Conservation (phyloP, 805 yeast genomes). For the Lachancea waltii region DNA sequence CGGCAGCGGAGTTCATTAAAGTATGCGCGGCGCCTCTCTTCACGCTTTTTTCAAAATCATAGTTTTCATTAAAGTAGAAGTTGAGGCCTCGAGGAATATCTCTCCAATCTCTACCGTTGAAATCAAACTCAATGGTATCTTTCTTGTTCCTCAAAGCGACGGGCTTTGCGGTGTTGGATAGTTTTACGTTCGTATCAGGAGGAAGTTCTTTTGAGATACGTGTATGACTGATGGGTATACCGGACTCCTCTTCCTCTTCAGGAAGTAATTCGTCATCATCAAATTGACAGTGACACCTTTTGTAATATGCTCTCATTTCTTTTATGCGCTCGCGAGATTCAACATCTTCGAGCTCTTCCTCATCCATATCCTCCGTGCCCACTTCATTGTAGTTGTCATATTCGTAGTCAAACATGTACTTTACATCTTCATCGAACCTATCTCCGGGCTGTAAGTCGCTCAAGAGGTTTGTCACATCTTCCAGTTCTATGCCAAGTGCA, state of each 20-base stretch:
- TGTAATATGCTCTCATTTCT: slow-evolving; percentile 20
- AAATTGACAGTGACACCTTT: slow-evolving; percentile 36
- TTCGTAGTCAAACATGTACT: slow-evolving; percentile 55
- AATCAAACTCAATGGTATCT: slow-evolving; percentile 44
- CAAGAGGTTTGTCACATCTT: slow-evolving; percentile 48
- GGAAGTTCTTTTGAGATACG: slow-evolving; percentile 14
- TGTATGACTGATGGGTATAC: slow-evolving; percentile 14
- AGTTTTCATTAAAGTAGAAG: slow-evolving; percentile 28
- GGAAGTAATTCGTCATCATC: slow-evolving; percentile 30
- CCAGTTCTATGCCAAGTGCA: slow-evolving; percentile 41
- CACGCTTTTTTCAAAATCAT: slow-evolving; percentile 17
- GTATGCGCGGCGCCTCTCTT: slow-evolving; percentile 10
- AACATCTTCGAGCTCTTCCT: slow-evolving; percentile 19
- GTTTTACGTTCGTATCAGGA: neutral
- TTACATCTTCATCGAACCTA: slow-evolving; percentile 60
- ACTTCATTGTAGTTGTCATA: slow-evolving; percentile 38
- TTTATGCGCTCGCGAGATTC: slow-evolving; percentile 15
- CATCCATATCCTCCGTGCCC: slow-evolving; percentile 22
- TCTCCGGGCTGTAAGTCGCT: slow-evolving; percentile 55
- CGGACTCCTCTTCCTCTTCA: slow-evolving; percentile 26
- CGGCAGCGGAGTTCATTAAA: slow-evolving; percentile 18
- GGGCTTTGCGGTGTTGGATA: slow-evolving; percentile 12
- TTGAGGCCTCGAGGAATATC: slow-evolving; percentile 62
- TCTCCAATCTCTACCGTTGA: slow-evolving; percentile 63
- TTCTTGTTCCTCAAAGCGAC: slow-evolving; percentile 33